Evolutionary conservation across 805 yeast species (phyloP).

Genomic region (Torulaspora microellipsoides): DNA sequence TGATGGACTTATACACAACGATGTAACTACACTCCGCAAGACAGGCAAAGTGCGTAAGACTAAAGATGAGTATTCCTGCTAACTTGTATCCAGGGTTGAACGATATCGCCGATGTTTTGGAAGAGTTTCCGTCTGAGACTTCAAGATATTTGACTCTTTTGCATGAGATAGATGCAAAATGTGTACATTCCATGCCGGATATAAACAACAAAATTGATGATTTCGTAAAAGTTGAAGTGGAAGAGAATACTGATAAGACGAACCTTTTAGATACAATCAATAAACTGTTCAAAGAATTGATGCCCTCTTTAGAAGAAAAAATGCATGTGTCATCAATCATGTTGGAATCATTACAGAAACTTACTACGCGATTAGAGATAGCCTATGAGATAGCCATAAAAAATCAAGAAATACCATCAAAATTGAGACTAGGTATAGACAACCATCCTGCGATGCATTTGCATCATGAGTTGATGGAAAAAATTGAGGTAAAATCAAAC

Average conservation of each 20-base stretch:
- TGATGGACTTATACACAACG: no score
- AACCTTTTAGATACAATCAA: conserved; percentile 36
- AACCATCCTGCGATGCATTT: conserved; percentile 83
- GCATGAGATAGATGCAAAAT: conserved; percentile 93
- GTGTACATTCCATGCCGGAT: conserved; percentile 68
- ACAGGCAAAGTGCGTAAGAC: no score
- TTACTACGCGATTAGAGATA: conserved; percentile 68
- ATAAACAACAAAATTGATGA: conserved; percentile 41
- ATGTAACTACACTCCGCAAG: no score
- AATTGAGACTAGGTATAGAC: conserved; percentile 68
- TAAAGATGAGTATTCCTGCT: conserved; percentile 33
- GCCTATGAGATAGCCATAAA: conserved; percentile 70
- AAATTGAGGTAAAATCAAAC: conserved; percentile 23
- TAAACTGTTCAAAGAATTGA: conserved; percentile 52
- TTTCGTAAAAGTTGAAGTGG: conserved; percentile 14
- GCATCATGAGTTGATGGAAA: conserved; percentile 36
- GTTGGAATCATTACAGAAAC: conserved; percentile 65
- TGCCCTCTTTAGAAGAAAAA: conserved; percentile 93
- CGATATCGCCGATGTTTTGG: conserved; percentile 86
- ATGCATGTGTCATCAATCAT: conserved; percentile 96
- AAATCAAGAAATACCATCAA: conserved; percentile 74
- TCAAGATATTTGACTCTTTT: conserved; percentile 80
- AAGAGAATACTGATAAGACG: conserved; percentile 21
- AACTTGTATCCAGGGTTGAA: conserved; percentile 79
- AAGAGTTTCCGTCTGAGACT: conserved; percentile 81